These are phyloP conservation scores for Zygosaccharomyces lentus DNA, from an alignment of 805 yeast species.

Conservation along the genomic window DNA sequence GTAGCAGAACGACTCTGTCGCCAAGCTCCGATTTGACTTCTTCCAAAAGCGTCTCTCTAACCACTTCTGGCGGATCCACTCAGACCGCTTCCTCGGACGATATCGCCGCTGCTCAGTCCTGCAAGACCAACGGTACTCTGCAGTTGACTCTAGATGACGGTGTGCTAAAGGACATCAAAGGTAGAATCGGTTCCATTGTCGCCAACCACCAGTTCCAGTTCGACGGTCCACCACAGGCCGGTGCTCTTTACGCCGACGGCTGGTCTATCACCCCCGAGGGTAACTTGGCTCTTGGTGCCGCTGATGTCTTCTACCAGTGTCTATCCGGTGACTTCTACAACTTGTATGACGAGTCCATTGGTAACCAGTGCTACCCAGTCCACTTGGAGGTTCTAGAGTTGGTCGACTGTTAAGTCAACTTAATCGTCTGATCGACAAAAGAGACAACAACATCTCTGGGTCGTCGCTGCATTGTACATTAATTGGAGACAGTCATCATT, in stretches of 20 bases:
- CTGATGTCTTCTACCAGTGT: conserved; percentile 67
- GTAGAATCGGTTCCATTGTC: conserved; percentile 75
- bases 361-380: conserved; percentile 60
- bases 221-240: conserved; percentile 83
- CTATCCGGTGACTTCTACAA: conserved; percentile 74
- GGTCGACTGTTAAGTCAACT: conserved; percentile 57
- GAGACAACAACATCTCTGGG: conserved; percentile 4
- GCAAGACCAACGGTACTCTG: conserved; percentile 48
- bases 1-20: conserved; percentile 22
- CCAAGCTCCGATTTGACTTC: conserved; percentile 22
- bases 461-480: conserved; percentile 14
- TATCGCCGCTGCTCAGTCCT: conserved; percentile 32
- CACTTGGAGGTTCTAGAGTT: conserved; percentile 56
- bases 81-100: conserved; percentile 16
- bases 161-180: conserved; percentile 52
- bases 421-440: conserved; percentile 38
- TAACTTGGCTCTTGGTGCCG: conserved; percentile 59
- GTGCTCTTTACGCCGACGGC: conserved; percentile 66
- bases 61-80: conserved; percentile 21
- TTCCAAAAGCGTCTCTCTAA: conserved; percentile 35
- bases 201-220: conserved; percentile 83
- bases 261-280: conserved; percentile 55
- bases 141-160: conserved; percentile 50
- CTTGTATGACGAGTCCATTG: conserved; percentile 62
- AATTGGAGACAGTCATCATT: conserved; percentile 5